Evolutionary conservation across 805 yeast genomes (phyloP).

Genomic region (Vanderwaltozyma yarrowii): DNA sequence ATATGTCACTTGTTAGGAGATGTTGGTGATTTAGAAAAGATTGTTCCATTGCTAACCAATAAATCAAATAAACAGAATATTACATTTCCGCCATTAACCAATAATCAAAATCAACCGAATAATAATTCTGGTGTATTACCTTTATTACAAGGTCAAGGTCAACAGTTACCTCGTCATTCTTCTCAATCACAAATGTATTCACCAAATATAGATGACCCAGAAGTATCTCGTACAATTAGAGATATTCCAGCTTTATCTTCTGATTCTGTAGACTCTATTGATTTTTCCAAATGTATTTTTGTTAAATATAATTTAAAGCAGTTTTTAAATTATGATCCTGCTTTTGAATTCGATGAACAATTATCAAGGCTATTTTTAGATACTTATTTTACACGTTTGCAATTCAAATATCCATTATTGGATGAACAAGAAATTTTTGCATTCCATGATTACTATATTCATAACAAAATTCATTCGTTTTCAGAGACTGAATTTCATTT

Average conservation of each 20-base stretch:
- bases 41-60: not conserved
- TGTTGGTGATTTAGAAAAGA: slow-evolving; percentile 6
- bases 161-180: not conserved
- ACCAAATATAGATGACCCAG: slow-evolving; percentile 1
- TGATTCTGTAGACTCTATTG: slow-evolving; percentile 31
- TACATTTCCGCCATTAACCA: not conserved
- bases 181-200: not conserved
- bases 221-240: not conserved
- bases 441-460: slow-evolving; percentile 41
- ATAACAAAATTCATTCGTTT: slow-evolving; percentile 31
- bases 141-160: not conserved
- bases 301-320: slow-evolving; percentile 38
- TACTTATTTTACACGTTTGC: slow-evolving; percentile 43
- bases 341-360: slow-evolving; percentile 40
- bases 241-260: slow-evolving; percentile 10
- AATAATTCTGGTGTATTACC: not conserved
- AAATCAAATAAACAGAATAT: not conserved
- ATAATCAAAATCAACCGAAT: not conserved
- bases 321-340: slow-evolving; percentile 39
- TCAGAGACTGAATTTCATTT: slow-evolving; percentile 36
- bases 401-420: slow-evolving; percentile 47
- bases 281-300: slow-evolving; percentile 33
- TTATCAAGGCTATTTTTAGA: slow-evolving; percentile 41
- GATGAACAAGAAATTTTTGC: slow-evolving; percentile 42
- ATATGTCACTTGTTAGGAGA: slow-evolving; percentile 28